A percentile compares a stretch with the other conserved stretches of the same genome.
phyloP scores from a whole-genome alignment of 1,284 basidiomycete genomes.

The Austroboletus rostrupii region DNA sequence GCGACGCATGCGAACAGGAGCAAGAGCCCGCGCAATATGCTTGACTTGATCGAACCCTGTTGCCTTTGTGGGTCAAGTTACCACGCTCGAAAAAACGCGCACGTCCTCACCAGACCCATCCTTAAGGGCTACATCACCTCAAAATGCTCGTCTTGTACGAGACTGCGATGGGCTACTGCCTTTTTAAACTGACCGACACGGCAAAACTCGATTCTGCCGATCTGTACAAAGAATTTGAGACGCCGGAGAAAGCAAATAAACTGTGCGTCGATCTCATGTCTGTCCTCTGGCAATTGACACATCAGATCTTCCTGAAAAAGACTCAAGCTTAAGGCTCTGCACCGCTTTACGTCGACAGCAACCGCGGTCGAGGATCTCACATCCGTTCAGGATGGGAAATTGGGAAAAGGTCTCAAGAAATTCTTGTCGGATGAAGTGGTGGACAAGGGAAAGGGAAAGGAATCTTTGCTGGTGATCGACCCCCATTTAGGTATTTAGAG shows the following conservation, averaged over 20 bases:
- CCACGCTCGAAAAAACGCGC: slow-evolving; percentile 32
- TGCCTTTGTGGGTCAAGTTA: slow-evolving; percentile 26
- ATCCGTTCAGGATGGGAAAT: slow-evolving; percentile 87
- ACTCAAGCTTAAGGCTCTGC: slow-evolving; percentile 90
- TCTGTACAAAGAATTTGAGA: slow-evolving; percentile 90
- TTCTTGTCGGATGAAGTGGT: slow-evolving; percentile 89
- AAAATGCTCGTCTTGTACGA: slow-evolving; percentile 83
- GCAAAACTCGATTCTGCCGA: slow-evolving; percentile 85
- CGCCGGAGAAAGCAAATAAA: slow-evolving; percentile 87
- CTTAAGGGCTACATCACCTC: slow-evolving; percentile 8
- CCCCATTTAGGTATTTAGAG: slow-evolving; percentile 76
- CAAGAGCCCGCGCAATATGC: background rate
- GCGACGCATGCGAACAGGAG: slow-evolving; percentile 4
- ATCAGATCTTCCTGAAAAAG: slow-evolving; percentile 38
- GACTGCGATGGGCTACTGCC: slow-evolving; percentile 90
- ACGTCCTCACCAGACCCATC: slow-evolving; percentile 7
- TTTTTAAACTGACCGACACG: slow-evolving; percentile 93
- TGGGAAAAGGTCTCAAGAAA: slow-evolving; percentile 90
- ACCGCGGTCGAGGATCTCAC: slow-evolving; percentile 99
- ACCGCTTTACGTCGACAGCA: slow-evolving; percentile 95
- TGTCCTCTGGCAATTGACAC: slow-evolving; percentile 3
- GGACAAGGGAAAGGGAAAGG: slow-evolving; percentile 85
- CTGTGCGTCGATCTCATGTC: slow-evolving; percentile 55
- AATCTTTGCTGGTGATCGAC: slow-evolving; percentile 86
- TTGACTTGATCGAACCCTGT: background rate